Percentiles rank a stretch among this genome's conserved stretches.
These are phyloP conservation scores for Amauroascus niger DNA, from an alignment of 2,329 filamentous ascomycete genomes.

Conservation along the genomic window DNA sequence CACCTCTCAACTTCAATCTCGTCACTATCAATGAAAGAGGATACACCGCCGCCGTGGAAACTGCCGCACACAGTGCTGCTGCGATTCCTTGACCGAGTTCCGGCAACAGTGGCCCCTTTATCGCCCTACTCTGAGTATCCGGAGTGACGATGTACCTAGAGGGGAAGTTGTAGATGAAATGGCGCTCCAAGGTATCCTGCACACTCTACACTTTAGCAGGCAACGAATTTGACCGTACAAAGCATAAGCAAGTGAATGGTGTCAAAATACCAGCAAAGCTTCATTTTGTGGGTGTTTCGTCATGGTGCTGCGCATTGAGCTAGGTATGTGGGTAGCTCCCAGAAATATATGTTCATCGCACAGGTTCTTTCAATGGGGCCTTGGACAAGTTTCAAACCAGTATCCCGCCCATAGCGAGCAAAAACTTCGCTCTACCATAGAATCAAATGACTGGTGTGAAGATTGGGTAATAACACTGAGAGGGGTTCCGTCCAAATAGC, in stretches of 20 bases:
- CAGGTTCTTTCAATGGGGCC: neutral
- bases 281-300: neutral
- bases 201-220: neutral
- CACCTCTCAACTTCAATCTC: conserved; percentile 67
- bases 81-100: conserved; percentile 74
- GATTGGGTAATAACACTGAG: neutral
- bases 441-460: neutral
- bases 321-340: neutral
- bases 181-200: neutral
- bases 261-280: neutral
- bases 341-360: neutral
- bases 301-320: neutral
- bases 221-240: neutral
- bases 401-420: neutral
- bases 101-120: conserved; percentile 46
- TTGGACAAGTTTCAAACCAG: neutral
- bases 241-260: neutral
- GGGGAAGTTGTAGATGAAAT: neutral
- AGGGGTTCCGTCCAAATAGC: too few relatives aligned
- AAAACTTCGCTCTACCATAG: neutral
- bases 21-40: conserved; percentile 75
- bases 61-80: conserved; percentile 65
- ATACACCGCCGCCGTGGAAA: conserved; percentile 70
- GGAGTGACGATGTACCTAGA: neutral
- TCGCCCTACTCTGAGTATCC: conserved; percentile 21